phyloP scores from a whole-genome alignment of 768 basidiomycete genomes.

The Dioszegia aurantiaca region DNA sequence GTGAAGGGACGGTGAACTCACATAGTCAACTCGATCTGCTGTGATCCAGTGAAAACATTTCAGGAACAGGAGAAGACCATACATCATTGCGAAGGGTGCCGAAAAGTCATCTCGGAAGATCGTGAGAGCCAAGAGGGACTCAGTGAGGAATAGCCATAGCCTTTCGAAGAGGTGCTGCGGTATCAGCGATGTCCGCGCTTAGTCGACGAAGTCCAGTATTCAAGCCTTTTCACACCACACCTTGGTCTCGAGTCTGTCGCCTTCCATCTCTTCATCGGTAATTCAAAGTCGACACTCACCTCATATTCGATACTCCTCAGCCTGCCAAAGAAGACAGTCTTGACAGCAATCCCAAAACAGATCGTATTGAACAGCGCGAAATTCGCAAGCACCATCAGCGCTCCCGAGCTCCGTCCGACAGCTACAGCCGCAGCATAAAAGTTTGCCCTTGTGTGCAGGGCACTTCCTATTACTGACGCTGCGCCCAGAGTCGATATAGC shows the following conservation, averaged over 20 bases:
- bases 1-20: conserved; percentile 52
- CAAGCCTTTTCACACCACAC: too few species aligned
- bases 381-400: conserved; percentile 88
- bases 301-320: conserved; percentile 86
- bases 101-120: conserved; percentile 69
- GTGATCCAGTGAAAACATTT: conserved; percentile 99
- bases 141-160: conserved; percentile 96
- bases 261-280: too few species aligned
- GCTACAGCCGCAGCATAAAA: conserved; percentile 92
- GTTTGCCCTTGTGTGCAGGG: conserved; percentile 56
- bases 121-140: conserved; percentile 90
- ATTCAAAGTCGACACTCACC: too few species aligned
- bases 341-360: conserved; percentile 70
- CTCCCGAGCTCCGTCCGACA: conserved; percentile 89
- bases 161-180: conserved; percentile 91
- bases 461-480: conserved; percentile 56
- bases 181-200: conserved; percentile 6
- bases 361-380: conserved; percentile 77
- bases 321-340: conserved; percentile 85
- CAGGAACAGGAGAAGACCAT: conserved; percentile 86
- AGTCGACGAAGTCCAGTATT: too few species aligned
- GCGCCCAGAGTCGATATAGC: conserved; percentile 68
- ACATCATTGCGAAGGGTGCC: conserved; percentile 75
- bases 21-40: conserved; percentile 93
- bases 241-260: too few species aligned